Evolutionary conservation across 148 eudicot species (phyloP), one percentile per base, ranked within the genome.

Genomic region (Hydrangea macrophylla): DNA sequence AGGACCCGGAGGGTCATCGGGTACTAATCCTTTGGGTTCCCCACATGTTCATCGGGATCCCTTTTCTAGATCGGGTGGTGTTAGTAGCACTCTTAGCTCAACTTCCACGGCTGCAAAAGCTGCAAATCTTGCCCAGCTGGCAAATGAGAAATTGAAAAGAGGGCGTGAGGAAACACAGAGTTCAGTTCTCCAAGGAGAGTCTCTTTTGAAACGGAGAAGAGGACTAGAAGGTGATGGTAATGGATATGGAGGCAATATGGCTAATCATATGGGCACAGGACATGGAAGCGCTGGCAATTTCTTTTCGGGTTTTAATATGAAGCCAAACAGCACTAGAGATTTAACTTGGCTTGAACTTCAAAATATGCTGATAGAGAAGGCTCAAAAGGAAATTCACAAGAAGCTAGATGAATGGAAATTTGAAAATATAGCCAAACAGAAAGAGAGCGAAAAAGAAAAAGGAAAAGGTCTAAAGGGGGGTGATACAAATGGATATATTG

Each of bases 341-440:
- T 74, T 81, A 73, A 77, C 82, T 10, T 55, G 51, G 2, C 7
- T 62, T 37, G 97, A 86, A 60, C 9, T 51, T 3, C 75, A 83
- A 67, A 79, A 72, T 54, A 73, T 89, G 80, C 76, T 86, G 35
- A 18, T 82, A 54, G 75, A 61, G 45, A 92, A 79, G 72, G 84
- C 90, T 25, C 84, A 55, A 11, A 50, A 13, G 20, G 96, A 89
- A 70, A 67, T 89, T 32, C 60, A 57, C 22, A 70, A 76, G 58
- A 85, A 79, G 68, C 15, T 86, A 33, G 56, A 22, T 1, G 75
- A 78, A 32, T 84, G 85, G 88, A 74, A 59, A 13, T 73, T 55
- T 30, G 75, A 64, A 58, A 25, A 48, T n/a, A 70, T 63, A 54
- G 65, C 79, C 36, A 83, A 71, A 37, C 59, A 64, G 53, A 82